Percentiles rank a stretch among this genome's conserved stretches.
Evolutionary conservation across 2,329 filamentous ascomycete genomes (phyloP).

Genomic region (Rhynchosporium agropyri): DNA sequence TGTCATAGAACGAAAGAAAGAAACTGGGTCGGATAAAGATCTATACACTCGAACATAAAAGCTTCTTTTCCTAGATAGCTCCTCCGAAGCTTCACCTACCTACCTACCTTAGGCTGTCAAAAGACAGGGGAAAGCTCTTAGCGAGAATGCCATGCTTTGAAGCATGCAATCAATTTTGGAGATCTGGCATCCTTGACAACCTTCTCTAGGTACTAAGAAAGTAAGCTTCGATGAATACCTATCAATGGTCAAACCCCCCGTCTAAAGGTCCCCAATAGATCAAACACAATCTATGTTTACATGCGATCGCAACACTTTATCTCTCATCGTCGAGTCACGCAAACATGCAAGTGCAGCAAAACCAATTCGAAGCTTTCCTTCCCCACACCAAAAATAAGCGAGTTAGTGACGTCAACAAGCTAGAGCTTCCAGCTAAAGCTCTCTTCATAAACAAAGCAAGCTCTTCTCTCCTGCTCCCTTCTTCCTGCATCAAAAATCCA

Average conservation of each 20-base stretch:
- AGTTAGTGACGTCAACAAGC: conserved; percentile 14
- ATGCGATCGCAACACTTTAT: conserved; percentile 3
- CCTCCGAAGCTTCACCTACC: too few relatives aligned
- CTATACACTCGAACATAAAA: too few relatives aligned
- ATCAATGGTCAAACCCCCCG: neutral
- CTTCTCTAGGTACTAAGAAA: too few relatives aligned
- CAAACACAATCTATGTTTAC: neutral
- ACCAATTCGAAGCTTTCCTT: neutral
- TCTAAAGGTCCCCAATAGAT: neutral
- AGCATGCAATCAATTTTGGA: too few relatives aligned
- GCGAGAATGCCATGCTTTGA: conserved; percentile 10
- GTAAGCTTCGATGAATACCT: neutral
- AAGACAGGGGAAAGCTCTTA: neutral
- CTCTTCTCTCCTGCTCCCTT: conserved; percentile 2
- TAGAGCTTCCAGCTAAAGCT: conserved; percentile 8
- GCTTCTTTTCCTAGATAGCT: too few relatives aligned
- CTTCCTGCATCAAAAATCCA: neutral
- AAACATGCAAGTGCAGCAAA: conserved; percentile 3
- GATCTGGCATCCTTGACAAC: neutral
- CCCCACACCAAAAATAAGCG: conserved; percentile 12
- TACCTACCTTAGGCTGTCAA: too few relatives aligned
- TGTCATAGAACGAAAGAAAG: too few relatives aligned
- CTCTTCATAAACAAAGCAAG: conserved; percentile 15
- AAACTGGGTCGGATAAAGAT: too few relatives aligned
- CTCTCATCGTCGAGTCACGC: conserved; percentile 10